Base-by-base conservation (phyloP, 2,329 filamentous ascomycete genomes). In the Arthroderma uncinatum region DNA sequence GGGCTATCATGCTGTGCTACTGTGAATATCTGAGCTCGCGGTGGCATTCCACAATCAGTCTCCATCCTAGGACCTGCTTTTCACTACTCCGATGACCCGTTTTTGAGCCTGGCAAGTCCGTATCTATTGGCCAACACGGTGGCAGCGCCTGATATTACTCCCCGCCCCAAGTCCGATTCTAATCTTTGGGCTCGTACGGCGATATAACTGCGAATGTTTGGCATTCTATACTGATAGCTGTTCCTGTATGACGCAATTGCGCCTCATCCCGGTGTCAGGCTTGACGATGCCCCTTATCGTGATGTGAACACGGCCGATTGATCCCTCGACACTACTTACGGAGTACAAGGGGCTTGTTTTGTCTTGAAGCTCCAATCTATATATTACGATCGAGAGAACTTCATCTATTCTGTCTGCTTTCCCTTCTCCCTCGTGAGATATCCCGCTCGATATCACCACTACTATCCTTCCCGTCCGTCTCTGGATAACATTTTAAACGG, bases 211-310 rank as follows among this genome's bases (percentile, higher is more conserved):
- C 47, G 33, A 33, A 25, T n/a, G n/a, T 10, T 10, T 28, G 28
- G 44, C 14, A 14, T n/a, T 50, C 44, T 4, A 37, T 12, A 50
- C 14, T 50, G 47, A 33, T 50, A 50, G 25, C 47, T 33, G 47
- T 50, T 30, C 25, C 47, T 30, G 3, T 50, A 50, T 50, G 47
- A 50, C 47, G 47, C 47, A 50, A 50, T 48, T 28, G 25, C 23
- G 47, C 25, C 14, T 25, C 47, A 33, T 9, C 14, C 47, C 47
- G 25, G 47, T 33, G 14, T 19, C 25, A 50, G n/a, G 33, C 25
- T 50, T 50, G 47, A 50, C 23, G 47, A 50, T 50, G 25, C 47
- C 16, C 47, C 47, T 33, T 23, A 48, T 19, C 8, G 10, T 30
- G 21, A 50, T 50, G n/a, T 33, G 40, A 47, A 47, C 14, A 12